Conservation (phyloP, 2,329 filamentous ascomycete genomes). For the Colletotrichum tofieldiae region DNA sequence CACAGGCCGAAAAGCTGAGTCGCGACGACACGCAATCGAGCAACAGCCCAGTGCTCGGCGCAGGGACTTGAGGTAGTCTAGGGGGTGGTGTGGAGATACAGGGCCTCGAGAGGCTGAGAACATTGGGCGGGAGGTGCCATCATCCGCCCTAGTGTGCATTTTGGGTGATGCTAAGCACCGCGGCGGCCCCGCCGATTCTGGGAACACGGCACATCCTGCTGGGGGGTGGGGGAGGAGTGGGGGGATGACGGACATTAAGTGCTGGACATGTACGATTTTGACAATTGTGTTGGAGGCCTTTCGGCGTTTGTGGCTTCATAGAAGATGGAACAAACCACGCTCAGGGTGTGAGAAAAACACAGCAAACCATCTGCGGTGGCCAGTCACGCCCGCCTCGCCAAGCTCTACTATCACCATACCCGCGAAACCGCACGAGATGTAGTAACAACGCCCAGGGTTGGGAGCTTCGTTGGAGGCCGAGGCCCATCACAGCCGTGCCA, state of each 20-base stretch:
- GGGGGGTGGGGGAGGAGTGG: background rate
- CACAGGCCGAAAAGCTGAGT: slow-evolving; percentile 23
- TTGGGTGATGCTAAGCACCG: background rate
- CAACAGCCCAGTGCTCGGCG: slow-evolving; percentile 22
- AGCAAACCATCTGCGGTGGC: too few relatives aligned
- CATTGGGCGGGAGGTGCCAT: slow-evolving; percentile 2
- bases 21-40: slow-evolving; percentile 30
- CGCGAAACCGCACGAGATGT: background rate
- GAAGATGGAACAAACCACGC: background rate
- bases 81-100: slow-evolving; percentile 18
- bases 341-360: background rate
- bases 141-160: background rate
- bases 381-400: background rate
- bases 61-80: slow-evolving; percentile 12
- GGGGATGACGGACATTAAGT: slow-evolving; percentile 10
- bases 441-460: too few relatives aligned
- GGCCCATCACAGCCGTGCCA: background rate
- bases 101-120: slow-evolving; percentile 6
- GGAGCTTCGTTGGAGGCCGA: background rate
- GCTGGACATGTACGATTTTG: background rate
- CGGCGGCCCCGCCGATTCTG: slow-evolving; percentile 8
- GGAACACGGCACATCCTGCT: slow-evolving; percentile 2
- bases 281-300: background rate
- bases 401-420: too few relatives aligned
- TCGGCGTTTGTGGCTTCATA: background rate